These are phyloP conservation scores for Daldinia decipiens DNA, from an alignment of 495 filamentous ascomycete genomes.

Conservation along the genomic window DNA sequence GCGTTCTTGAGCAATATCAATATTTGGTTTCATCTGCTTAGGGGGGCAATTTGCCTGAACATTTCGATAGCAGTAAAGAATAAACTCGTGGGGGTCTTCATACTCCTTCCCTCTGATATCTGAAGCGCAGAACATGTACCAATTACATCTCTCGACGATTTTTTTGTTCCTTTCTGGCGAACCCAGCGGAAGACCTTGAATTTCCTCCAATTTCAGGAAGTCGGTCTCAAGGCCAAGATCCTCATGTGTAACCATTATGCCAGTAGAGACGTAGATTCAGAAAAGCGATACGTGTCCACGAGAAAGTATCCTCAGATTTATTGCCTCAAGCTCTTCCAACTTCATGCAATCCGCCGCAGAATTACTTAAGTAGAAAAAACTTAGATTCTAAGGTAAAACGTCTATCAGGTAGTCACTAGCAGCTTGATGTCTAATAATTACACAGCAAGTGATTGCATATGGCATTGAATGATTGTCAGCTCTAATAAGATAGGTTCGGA, in stretches of 20 bases:
- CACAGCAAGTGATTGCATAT: not conserved
- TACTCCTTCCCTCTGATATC: constrained; percentile 8
- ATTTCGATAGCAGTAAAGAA: constrained; percentile 6
- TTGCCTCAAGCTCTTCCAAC: not conserved
- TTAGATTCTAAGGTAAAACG: not conserved
- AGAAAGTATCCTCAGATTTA: not conserved
- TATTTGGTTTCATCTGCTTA: constrained; percentile 24
- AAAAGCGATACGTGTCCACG: not conserved
- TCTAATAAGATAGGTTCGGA: not conserved
- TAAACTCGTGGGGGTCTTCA: not conserved
- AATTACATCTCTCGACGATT: constrained; percentile 34
- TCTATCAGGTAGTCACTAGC: not conserved
- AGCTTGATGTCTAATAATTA: not conserved
- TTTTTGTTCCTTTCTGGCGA: constrained; percentile 3
- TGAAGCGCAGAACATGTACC: constrained; percentile 33
- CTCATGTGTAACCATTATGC: not conserved
- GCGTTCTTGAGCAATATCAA: constrained; percentile 2
- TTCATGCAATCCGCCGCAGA: not conserved
- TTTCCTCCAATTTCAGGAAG: constrained; percentile 9
- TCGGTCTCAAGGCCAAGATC: constrained; percentile 4
- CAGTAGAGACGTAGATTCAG: not conserved
- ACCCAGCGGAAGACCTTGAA: not conserved
- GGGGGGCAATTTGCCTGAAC: constrained; percentile 8
- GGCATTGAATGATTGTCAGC: not conserved
- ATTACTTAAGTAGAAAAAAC: not conserved